These are phyloP conservation scores for Aegilops umbellulata DNA, from an alignment of 176 grass and related monocot genomes.

Conservation along the genomic window DNA sequence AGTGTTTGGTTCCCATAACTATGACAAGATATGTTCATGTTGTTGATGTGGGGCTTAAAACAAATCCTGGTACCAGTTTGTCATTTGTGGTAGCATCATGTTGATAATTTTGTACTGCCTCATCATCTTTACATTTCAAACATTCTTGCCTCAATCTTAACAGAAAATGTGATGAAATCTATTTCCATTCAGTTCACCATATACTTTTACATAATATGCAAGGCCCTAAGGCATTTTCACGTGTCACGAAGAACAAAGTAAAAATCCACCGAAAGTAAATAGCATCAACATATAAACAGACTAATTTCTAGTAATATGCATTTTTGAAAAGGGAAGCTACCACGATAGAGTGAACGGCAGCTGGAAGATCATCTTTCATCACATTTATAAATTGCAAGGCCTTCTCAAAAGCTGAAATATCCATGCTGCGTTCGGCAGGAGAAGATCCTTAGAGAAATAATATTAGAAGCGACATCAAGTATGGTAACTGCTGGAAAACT, in stretches of 20 bases:
- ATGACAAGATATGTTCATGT: neutral
- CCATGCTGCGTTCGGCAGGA: slow-evolving; percentile 98
- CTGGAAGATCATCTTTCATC: slow-evolving; percentile 77
- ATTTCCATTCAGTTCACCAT: neutral
- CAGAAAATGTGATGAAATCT: neutral
- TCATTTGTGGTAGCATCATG: neutral
- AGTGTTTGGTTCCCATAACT: no score
- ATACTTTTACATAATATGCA: neutral
- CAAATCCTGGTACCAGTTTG: neutral
- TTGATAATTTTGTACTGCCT: neutral
- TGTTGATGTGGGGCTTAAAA: neutral
- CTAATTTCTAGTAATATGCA: slow-evolving; percentile 17
- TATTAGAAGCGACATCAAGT: slow-evolving; percentile 78
- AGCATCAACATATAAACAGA: neutral
- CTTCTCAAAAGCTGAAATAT: slow-evolving; percentile 84
- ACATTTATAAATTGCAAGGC: slow-evolving; percentile 84
- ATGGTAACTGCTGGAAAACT: slow-evolving; percentile 44
- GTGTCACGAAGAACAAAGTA: neutral
- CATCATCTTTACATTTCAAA: neutral
- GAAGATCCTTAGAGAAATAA: slow-evolving; percentile 99
- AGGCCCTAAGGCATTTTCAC: neutral
- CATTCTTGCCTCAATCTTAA: slow-evolving; percentile 2
- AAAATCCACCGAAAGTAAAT: slow-evolving; percentile 9
- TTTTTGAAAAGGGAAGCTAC: slow-evolving; percentile 45
- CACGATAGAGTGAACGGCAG: slow-evolving; percentile 94